Base-by-base conservation (phyloP, 1,139 yeast genomes). In the Yamadazyma siamensis region DNA sequence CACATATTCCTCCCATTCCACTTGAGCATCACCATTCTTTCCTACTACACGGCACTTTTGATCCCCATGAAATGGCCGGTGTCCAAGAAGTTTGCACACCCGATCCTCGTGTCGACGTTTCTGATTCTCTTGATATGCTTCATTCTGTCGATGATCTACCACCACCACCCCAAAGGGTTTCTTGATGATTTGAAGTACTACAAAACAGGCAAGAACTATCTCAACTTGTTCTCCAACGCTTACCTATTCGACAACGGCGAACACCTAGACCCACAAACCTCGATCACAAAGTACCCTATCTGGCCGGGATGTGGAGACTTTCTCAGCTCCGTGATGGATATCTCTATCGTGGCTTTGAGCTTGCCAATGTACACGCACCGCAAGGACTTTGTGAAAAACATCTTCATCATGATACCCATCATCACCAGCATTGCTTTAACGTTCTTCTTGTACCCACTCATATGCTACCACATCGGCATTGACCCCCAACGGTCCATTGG, bases 251-350 rank as follows among this genome's bases (percentile, higher is more conserved):
- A 63, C 23, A 56, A 53, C 27, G 65, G 66, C 3, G 46, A 52
- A 17, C 27, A 27, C 23, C 33, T 46, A 5, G 56, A 61, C 34
- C 28, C 28, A 6, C 50, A 44, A 13, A 15, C 33, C 11, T 24
- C 34, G 3, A 35, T 41, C 3, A 64, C 72, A 0, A 50, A 58
- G 3, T 59, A 66, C 7, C 69, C 71, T 1, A 56, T 57, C 23
- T 71, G 79, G 73, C 94, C 94, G 0, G 94, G 94, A 0, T 85
- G 91, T 23, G 94, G 94, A 2, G 94, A 84, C 48, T 64, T 84
- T 9, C 65, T 84, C 23, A 57, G 80, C 6, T 74, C 88, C 0
- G 52, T 84, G 38, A 77, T 84, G 80, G 94, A 83, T 44, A 71
- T 82, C 4, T 75, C 87, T 3, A 84, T 84, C 55, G 88, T 83